Evolutionary conservation across 2,329 filamentous ascomycete genomes (phyloP), one percentile per base, ranked within the genome.

Genomic region (Cryphonectria carpinicola): DNA sequence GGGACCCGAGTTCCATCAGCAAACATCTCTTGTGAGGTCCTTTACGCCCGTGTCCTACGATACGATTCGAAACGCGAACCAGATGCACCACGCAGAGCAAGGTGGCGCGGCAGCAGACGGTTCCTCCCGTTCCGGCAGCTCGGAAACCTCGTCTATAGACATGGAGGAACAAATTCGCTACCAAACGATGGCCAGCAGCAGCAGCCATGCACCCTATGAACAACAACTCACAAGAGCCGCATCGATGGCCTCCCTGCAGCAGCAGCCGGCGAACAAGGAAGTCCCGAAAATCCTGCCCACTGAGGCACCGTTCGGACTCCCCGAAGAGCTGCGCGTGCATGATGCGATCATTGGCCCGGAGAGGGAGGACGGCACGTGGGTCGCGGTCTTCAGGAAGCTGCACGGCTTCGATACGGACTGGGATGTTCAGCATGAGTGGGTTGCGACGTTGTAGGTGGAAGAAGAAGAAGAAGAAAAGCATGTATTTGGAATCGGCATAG

Each of bases 301-400:
- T 14, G 77, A 79, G 62, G 72, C 79, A 65, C 78, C 79, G 19
- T 80, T 78, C 67, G 78, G 77, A n/a, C 70, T 80, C 22, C 78
- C 78, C 0, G 78, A 80, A 73, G 72, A 76, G 41, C 74, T 76
- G 19, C 74, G 79, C 10, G 77, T 80, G 52, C 77, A 78, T 39
- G 75, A 78, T 28, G 74, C 76, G 5, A 75, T 79, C 6, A 77
- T 79, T 54, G 77, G 77, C 22, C 73, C 74, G 4, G 76, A 78
- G 54, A 76, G 75, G 67, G 78, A 76, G 58, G 76, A 78, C 37
- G 78, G 78, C 41, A 78, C 73, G 67, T 78, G 77, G 75, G 75
- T 79, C 19, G 77, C 76, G 69, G 74, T 79, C 68, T 78, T 80
- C 46, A 72, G 77, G 62, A 79, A 78, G 70, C 70, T 77, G 22